Conservation (phyloP, 1,284 basidiomycete species). For the Cystobasidium sp. region DNA sequence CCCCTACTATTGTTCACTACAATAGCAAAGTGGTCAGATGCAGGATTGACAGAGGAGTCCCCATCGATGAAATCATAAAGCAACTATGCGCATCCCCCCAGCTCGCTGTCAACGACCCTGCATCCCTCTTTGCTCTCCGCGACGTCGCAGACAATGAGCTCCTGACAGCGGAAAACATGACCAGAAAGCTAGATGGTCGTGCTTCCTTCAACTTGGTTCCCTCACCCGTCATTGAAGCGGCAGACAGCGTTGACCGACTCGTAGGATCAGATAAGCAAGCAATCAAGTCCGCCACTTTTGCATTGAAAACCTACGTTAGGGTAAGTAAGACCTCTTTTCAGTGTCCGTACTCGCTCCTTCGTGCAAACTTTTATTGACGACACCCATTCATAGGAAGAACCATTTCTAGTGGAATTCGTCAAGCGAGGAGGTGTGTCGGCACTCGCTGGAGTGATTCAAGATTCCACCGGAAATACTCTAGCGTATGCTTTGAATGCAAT, state of each 20-base stretch:
- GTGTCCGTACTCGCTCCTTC: not conserved
- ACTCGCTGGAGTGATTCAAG: conserved; percentile 73
- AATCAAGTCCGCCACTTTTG: conserved; percentile 47
- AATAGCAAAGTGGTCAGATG: conserved; percentile 49
- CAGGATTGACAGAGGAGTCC: conserved; percentile 53
- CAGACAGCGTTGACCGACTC: conserved; percentile 76
- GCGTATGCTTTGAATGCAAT: conserved; percentile 82
- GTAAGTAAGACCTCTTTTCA: conserved; percentile 24
- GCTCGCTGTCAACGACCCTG: conserved; percentile 79
- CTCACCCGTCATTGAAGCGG: conserved; percentile 78
- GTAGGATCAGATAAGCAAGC: conserved; percentile 65
- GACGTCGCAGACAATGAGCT: conserved; percentile 80
- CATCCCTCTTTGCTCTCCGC: conserved; percentile 78
- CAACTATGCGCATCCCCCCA: conserved; percentile 59
- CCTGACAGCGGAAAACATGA: conserved; percentile 85
- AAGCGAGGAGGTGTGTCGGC: conserved; percentile 73
- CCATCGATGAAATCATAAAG: conserved; percentile 53
- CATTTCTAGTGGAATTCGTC: conserved; percentile 84
- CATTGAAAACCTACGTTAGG: conserved; percentile 43
- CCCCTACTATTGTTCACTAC: conserved; percentile 45
- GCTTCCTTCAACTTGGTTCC: conserved; percentile 69
- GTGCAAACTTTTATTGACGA: conserved; percentile 63
- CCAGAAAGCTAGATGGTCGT: conserved; percentile 33
- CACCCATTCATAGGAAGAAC: conserved; percentile 84
- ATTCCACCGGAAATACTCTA: conserved; percentile 78